phyloP scores from a whole-genome alignment of 129 eudicot genomes.

The Oenanthe sinensis region DNA sequence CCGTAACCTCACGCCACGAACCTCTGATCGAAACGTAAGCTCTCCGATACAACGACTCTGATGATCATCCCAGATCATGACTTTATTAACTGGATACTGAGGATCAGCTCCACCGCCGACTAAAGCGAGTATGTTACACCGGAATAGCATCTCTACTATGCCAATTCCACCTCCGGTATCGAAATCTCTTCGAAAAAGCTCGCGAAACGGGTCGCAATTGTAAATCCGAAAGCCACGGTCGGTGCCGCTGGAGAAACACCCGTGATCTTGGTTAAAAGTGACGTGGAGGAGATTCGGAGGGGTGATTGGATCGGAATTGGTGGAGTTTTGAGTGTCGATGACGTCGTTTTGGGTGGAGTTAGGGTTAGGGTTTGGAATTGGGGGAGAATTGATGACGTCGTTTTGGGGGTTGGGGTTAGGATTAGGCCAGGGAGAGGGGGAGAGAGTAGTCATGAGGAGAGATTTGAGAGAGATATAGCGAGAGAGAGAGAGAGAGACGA shows the following conservation, averaged over 20 bases:
- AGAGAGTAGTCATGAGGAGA: slow-evolving; percentile 48
- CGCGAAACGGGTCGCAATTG: slow-evolving; percentile 78
- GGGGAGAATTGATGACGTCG: slow-evolving; percentile 21
- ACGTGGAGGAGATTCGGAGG: slow-evolving; percentile 47
- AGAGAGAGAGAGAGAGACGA: background rate
- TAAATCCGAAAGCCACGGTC: slow-evolving; percentile 71
- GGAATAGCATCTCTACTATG: slow-evolving; percentile 78
- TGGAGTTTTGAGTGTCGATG: slow-evolving; percentile 3
- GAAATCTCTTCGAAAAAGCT: slow-evolving; percentile 72
- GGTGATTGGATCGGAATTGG: slow-evolving; percentile 4
- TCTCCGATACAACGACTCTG: slow-evolving; percentile 80
- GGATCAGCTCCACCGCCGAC: slow-evolving; percentile 87
- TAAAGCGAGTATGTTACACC: slow-evolving; percentile 71
- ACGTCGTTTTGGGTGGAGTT: slow-evolving; percentile 17
- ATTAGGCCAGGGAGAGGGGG: slow-evolving; percentile 41
- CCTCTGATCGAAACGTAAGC: slow-evolving; percentile 69
- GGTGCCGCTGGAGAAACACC: slow-evolving; percentile 73
- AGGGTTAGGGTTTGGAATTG: slow-evolving; percentile 32
- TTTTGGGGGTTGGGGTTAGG: slow-evolving; percentile 23
- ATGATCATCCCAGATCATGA: slow-evolving; percentile 94
- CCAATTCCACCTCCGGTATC: slow-evolving; percentile 76
- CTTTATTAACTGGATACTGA: slow-evolving; percentile 78
- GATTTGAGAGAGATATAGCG: background rate
- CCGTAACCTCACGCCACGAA: slow-evolving; percentile 60
- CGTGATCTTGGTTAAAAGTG: slow-evolving; percentile 73